Evolutionary conservation across 768 basidiomycete species (phyloP).

Genomic region (Phylloporus scabripes): DNA sequence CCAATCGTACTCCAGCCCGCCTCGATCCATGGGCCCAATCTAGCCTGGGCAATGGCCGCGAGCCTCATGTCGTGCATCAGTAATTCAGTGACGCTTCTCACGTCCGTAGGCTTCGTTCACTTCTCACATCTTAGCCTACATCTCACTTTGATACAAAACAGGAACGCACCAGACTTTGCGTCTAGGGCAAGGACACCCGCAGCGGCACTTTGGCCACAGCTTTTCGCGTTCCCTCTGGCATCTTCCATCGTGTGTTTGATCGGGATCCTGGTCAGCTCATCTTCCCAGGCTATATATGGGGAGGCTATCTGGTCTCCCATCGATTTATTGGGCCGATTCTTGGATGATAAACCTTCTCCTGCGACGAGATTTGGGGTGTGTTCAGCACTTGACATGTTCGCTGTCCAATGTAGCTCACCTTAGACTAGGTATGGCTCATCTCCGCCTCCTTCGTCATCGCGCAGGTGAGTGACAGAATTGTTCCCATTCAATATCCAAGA

Average conservation of each 20-base stretch:
- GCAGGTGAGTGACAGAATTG: constrained; percentile 38
- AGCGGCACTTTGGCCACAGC: constrained; percentile 60
- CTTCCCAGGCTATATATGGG: constrained; percentile 69
- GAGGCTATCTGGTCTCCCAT: constrained; percentile 77
- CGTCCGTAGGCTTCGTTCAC: constrained; percentile 35
- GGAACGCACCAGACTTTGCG: constrained; percentile 74
- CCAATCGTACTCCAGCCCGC: constrained; percentile 65
- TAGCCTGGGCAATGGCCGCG: constrained; percentile 72
- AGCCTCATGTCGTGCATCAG: constrained; percentile 74
- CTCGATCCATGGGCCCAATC: constrained; percentile 56
- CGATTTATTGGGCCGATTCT: constrained; percentile 61
- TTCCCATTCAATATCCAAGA: constrained; percentile 1
- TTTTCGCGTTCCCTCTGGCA: constrained; percentile 64
- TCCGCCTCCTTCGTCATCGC: constrained; percentile 74
- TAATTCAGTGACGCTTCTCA: constrained; percentile 72
- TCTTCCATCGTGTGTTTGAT: constrained; percentile 75
- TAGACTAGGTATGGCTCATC: constrained; percentile 68
- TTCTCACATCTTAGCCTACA: constrained; percentile 6
- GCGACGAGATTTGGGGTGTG: constrained; percentile 64
- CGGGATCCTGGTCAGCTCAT: constrained; percentile 78
- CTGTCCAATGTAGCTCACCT: constrained; percentile 9
- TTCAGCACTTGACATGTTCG: neutral
- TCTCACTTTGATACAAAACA: constrained; percentile 25
- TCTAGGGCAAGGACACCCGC: constrained; percentile 52
- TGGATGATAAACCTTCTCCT: constrained; percentile 55